Conservation (phyloP, 495 filamentous ascomycete genomes). For the Penicillium argentinense region DNA sequence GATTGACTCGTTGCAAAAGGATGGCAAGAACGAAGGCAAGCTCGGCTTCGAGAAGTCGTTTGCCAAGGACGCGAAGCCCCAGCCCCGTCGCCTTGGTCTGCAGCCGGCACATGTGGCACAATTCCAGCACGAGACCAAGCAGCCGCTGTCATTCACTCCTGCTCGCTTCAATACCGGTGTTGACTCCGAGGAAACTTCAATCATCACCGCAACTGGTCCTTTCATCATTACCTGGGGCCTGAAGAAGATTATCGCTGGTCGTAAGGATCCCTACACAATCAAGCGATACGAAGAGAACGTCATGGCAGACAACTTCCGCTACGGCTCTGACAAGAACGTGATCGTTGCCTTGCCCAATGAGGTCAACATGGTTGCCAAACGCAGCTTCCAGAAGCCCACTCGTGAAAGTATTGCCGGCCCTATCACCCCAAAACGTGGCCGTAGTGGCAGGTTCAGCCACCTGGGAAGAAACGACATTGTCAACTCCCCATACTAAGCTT, state of each 20-base stretch:
- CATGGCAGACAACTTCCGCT: slow-evolving; percentile 99
- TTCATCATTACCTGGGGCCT: slow-evolving; percentile 97
- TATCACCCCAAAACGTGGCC: slow-evolving; percentile 49
- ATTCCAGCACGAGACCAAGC: slow-evolving; percentile 91
- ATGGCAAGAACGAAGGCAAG: slow-evolving; percentile 95
- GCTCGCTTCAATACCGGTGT: slow-evolving; percentile 94
- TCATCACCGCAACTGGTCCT: slow-evolving; percentile 95
- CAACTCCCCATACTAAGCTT: slow-evolving; percentile 72
- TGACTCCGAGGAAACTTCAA: slow-evolving; percentile 77
- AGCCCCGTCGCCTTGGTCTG: slow-evolving; percentile 85
- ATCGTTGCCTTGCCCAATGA: slow-evolving; percentile 96
- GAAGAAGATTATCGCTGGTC: slow-evolving; percentile 76
- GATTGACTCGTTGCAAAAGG: slow-evolving; percentile 85
- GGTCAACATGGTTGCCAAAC: slow-evolving; percentile 93
- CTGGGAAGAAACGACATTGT: slow-evolving; percentile 77
- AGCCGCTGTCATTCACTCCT: slow-evolving; percentile 80
- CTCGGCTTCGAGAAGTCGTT: slow-evolving; percentile 95
- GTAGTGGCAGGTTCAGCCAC: slow-evolving; percentile 49
- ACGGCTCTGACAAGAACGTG: slow-evolving; percentile 93
- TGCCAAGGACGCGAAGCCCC: slow-evolving; percentile 87
- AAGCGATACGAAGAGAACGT: slow-evolving; percentile 94
- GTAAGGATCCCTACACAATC: slow-evolving; percentile 88
- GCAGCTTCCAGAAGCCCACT: slow-evolving; percentile 81
- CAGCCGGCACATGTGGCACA: slow-evolving; percentile 90
- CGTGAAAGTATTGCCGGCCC: slow-evolving; percentile 84